Evolutionary conservation across 257 asterid species (phyloP).

Genomic region (Echium plantagineum): DNA sequence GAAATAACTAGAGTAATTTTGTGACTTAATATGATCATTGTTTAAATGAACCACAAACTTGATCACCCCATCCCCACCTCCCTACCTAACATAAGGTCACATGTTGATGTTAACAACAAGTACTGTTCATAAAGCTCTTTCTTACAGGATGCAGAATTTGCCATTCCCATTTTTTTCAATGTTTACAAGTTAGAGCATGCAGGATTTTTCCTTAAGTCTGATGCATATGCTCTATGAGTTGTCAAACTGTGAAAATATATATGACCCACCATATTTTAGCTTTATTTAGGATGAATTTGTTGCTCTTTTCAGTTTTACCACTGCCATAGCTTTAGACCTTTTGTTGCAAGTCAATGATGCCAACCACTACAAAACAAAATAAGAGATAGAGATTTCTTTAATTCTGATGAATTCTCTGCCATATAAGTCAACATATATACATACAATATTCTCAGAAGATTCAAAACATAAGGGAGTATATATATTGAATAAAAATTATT

Average conservation of each 20-base stretch:
- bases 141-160: too few species aligned
- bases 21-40: too few species aligned
- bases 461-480: neutral
- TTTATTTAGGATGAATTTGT: neutral
- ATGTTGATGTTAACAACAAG: neutral
- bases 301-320: neutral
- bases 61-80: too few species aligned
- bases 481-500: too few species aligned
- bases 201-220: too few species aligned
- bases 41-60: too few species aligned
- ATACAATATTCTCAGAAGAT: neutral
- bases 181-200: too few species aligned
- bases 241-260: too few species aligned
- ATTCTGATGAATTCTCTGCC: neutral
- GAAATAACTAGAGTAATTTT: too few species aligned
- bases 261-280: neutral
- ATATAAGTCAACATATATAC: neutral
- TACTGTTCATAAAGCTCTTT: too few species aligned
- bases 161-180: neutral
- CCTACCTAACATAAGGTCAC: neutral
- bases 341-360: neutral
- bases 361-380: neutral
- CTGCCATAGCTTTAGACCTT: too few species aligned
- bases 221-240: too few species aligned
- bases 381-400: neutral